These are phyloP conservation scores for Fusarium hostae DNA, from an alignment of 2,329 filamentous ascomycete genomes.

Conservation along the genomic window DNA sequence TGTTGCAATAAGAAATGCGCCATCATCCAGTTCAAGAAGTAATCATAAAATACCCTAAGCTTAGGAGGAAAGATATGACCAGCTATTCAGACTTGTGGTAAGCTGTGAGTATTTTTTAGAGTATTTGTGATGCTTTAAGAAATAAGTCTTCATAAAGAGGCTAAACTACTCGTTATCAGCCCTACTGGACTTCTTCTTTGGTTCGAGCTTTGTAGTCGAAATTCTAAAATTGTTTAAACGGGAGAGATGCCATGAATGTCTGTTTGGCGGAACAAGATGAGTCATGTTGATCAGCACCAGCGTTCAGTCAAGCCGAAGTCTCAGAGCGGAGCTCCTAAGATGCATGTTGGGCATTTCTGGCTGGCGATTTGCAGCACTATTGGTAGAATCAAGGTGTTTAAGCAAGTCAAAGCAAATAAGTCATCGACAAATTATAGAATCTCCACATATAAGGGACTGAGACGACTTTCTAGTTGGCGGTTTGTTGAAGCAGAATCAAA, in stretches of 20 bases:
- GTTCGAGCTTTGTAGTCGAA: no score
- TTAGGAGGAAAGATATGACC: neutral
- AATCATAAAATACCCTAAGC: neutral
- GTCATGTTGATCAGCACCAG: neutral
- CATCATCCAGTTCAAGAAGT: no score
- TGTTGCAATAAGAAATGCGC: no score
- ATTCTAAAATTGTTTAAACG: neutral
- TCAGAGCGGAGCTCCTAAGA: neutral
- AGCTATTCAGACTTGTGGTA: accelerated
- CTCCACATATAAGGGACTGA: neutral
- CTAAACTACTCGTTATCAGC: accelerated
- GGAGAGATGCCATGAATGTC: neutral
- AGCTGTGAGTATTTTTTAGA: neutral
- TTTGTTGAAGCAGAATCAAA: neutral
- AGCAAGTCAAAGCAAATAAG: accelerated
- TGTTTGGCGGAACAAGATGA: no score
- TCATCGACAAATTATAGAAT: neutral
- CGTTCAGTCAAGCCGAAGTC: neutral
- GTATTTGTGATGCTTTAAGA: neutral
- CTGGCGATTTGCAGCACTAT: neutral
- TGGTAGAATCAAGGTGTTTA: accelerated
- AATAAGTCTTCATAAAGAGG: neutral
- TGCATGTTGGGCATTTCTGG: accelerated
- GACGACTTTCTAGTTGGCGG: no score
- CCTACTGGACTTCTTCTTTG: neutral